Evolutionary conservation across 176 grass and related monocot genomes (phyloP), one percentile per base, ranked within the genome.

Genomic region (Oryza officinalis): DNA sequence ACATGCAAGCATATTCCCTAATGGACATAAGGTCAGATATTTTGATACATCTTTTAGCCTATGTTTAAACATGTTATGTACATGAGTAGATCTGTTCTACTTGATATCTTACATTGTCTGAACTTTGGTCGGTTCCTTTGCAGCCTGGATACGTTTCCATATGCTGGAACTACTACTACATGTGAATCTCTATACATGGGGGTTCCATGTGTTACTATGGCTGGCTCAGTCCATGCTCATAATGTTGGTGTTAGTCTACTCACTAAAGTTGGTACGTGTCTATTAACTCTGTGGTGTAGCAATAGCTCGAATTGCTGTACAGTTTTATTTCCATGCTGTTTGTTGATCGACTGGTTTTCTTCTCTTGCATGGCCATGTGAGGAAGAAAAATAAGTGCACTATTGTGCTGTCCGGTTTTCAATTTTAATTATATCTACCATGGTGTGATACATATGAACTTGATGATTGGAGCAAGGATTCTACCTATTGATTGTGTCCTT

Each of bases 131-230:
- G 69, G 12, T 80, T 72, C 35, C 14, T 66, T 69, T 72, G 82
- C 84, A 99, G 96, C 86, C 89, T 99, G 86, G 96, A 99, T 89
- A 99, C 96, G 25, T 99, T 99, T 94, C 93, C 93, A 3, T 99
- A 99, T 84, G 93, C 96, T 78, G 96, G 96, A 80, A 99, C 96
- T 76, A 99, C 96, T 31, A 99, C 96, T 5, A 99, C 96, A 49
- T 99, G 93, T 14, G 96, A 99, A 82, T 99, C 96, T 49, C 87
- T 99, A 50, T 99, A 83, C 83, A 99, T 99, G 96, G 96, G 96
- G 13, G 96, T 99, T 88, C 96, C 96, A 76, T 99, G 93, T 92
- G 89, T 99, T 80, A 92, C 96, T 76, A 99, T 99, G 96, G 96
- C 91, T 66, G 96, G 96, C 81, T 85, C 96, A 79, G 91, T 99